A percentile compares a stretch with the other conserved stretches of the same genome.
These are phyloP conservation scores for Candida gorgasii DNA, from an alignment of 805 yeast species.

Conservation along the genomic window DNA sequence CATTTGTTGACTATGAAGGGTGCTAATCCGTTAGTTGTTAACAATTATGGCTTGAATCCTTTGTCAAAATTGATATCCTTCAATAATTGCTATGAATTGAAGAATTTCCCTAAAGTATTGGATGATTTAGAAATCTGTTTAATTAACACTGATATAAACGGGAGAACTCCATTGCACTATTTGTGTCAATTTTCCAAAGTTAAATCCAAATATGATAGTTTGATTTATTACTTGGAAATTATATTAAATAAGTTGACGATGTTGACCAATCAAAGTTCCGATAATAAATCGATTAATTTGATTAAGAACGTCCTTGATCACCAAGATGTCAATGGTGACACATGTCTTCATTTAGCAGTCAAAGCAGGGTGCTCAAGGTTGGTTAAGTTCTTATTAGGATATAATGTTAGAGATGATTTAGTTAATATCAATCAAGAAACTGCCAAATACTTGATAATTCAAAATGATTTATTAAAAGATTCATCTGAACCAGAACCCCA, in stretches of 20 bases:
- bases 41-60: slow-evolving; percentile 79
- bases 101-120: slow-evolving; percentile 76
- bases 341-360: slow-evolving; percentile 79
- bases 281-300: slow-evolving; percentile 55
- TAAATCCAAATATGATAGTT: slow-evolving; percentile 71
- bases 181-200: slow-evolving; percentile 70
- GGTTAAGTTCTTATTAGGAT: slow-evolving; percentile 77
- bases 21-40: slow-evolving; percentile 58
- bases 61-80: slow-evolving; percentile 80
- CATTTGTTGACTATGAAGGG: slow-evolving; percentile 76
- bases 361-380: slow-evolving; percentile 67
- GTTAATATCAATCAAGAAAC: slow-evolving; percentile 45
- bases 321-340: slow-evolving; percentile 80
- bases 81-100: slow-evolving; percentile 81
- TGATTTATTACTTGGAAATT: slow-evolving; percentile 78
- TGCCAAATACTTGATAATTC: slow-evolving; percentile 42
- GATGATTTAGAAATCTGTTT: slow-evolving; percentile 75
- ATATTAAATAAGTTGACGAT: slow-evolving; percentile 70
- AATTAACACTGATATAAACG: slow-evolving; percentile 71
- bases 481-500: slow-evolving; percentile 9
- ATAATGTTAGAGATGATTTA: slow-evolving; percentile 72
- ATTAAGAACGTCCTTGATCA: slow-evolving; percentile 66
- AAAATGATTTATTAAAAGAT: slow-evolving; percentile 31
- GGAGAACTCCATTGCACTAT: slow-evolving; percentile 83
- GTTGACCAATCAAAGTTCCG: slow-evolving; percentile 28